Base-by-base conservation (phyloP, 2,329 filamentous ascomycete species). In the Paecilomyces sp. region DNA sequence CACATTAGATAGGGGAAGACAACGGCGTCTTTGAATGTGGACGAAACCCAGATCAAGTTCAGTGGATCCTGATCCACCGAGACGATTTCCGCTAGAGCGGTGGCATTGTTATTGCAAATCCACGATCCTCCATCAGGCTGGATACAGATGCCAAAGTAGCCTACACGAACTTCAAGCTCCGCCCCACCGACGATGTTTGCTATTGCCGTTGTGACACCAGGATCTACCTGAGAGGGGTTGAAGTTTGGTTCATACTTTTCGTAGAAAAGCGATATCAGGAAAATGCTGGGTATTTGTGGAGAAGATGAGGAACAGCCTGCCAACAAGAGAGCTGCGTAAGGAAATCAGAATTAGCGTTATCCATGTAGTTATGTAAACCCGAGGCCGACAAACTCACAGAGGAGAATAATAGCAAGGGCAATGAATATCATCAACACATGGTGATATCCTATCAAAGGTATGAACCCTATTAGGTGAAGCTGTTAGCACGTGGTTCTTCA, bases 401-500 rank as follows among this genome's bases (percentile, higher is more conserved):
- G 83, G 73, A 99, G 81, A 76, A 99, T 96, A 71, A 99, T 96
- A 54, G 92, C 86, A 61, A 97, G 81, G 59, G 90, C 92, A 72
- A 99, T 96, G 66, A 99, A 80, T 68, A 99, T 91, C 94, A 99
- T 99, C 75, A 99, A 85, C 65, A 97, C 89, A 85, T 99, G 85
- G 72, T 88, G 85, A 85, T 86, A 88, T 63, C 85, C 85, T 65
- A 88, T 77, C 72, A 85, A 80, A 61, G 84, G 83, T 74, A 87
- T 77, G 68, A 86, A 77, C 68, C 83, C 82, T 84, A 54, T 13
- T 6, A 36, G 31, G 47, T 24, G n/a, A 57, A 24, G 54, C 31
- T n/a, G 7, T 31, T 12, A 59, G 55, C 34, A 31, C 34, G 47
- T 51, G 47, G 24, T 28, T n/a, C 9, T 1, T 25, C 9, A 9